These are phyloP conservation scores for Annulohypoxylon moriforme DNA, from an alignment of 495 filamentous ascomycete species.

Conservation along the genomic window DNA sequence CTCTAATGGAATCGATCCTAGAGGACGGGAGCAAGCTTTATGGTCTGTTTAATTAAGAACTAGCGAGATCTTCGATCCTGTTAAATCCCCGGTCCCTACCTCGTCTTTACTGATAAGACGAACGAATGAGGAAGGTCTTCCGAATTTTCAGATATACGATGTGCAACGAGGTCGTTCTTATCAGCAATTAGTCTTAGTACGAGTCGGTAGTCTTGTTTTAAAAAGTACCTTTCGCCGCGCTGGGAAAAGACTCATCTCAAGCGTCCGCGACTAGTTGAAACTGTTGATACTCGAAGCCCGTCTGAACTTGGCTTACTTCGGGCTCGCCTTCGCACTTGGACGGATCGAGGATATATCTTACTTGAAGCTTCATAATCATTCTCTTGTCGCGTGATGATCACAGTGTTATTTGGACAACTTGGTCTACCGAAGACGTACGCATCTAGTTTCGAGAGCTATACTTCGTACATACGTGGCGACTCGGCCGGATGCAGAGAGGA, in stretches of 20 bases:
- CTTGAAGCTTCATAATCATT: background rate
- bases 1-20: slow-evolving; percentile 1
- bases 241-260: background rate
- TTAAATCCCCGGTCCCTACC: background rate
- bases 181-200: background rate
- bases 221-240: slow-evolving; percentile 4
- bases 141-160: background rate
- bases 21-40: background rate
- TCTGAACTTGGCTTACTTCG: background rate
- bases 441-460: background rate
- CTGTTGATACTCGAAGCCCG: background rate
- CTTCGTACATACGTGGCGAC: background rate
- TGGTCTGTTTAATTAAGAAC: slow-evolving; percentile 15
- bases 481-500: background rate
- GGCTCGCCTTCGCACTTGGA: slow-evolving; percentile 7
- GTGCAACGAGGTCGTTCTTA: background rate
- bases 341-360: background rate
- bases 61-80: slow-evolving; percentile 14
- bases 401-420: background rate
- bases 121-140: slow-evolving; percentile 28
- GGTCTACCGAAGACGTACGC: background rate
- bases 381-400: background rate
- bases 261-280: background rate
- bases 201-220: background rate
- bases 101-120: slow-evolving; percentile 14